Evolutionary conservation across 176 grass and related monocot species (phyloP).

Genomic region (Avena insularis): DNA sequence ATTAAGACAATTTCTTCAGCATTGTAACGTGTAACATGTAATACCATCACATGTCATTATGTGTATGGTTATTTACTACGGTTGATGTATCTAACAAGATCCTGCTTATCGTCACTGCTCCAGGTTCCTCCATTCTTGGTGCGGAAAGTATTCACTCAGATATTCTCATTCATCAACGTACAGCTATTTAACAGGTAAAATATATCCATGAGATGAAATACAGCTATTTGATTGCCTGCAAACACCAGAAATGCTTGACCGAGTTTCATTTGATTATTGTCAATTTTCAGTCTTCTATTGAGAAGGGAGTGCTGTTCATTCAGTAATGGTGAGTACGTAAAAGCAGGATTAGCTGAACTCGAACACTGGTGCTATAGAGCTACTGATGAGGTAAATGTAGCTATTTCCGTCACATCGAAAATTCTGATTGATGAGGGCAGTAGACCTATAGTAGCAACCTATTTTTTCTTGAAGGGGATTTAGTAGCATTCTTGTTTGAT

Average conservation of each 20-base stretch:
- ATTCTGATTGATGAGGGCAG: slow-evolving; percentile 29
- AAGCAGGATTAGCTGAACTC: slow-evolving; percentile 97
- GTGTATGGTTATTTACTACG: slow-evolving; percentile 18
- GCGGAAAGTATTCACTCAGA: slow-evolving; percentile 95
- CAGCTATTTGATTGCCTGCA: slow-evolving; percentile 20
- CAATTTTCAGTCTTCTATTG: slow-evolving; percentile 75
- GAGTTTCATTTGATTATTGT: slow-evolving; percentile 35
- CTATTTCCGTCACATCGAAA: slow-evolving; percentile 31
- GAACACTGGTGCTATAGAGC: slow-evolving; percentile 96
- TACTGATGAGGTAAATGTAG: slow-evolving; percentile 87
- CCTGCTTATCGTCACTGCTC: slow-evolving; percentile 5
- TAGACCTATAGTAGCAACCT: slow-evolving; percentile 27
- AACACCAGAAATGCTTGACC: slow-evolving; percentile 29
- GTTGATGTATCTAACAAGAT: slow-evolving; percentile 1
- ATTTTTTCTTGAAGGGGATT: slow-evolving; percentile 6
- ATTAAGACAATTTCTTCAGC: slow-evolving; percentile 12
- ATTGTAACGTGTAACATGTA: slow-evolving; percentile 1
- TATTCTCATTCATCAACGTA: slow-evolving; percentile 99
- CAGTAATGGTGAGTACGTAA: slow-evolving; percentile 96
- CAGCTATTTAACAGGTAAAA: slow-evolving; percentile 97
- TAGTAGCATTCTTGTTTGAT: background rate
- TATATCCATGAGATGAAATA: slow-evolving; percentile 22
- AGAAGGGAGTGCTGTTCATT: slow-evolving; percentile 99
- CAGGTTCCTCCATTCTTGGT: slow-evolving; percentile 99
- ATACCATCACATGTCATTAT: slow-evolving; percentile 13